phyloP scores from a whole-genome alignment of 768 basidiomycete genomes.

The Boletus reticulatus region DNA sequence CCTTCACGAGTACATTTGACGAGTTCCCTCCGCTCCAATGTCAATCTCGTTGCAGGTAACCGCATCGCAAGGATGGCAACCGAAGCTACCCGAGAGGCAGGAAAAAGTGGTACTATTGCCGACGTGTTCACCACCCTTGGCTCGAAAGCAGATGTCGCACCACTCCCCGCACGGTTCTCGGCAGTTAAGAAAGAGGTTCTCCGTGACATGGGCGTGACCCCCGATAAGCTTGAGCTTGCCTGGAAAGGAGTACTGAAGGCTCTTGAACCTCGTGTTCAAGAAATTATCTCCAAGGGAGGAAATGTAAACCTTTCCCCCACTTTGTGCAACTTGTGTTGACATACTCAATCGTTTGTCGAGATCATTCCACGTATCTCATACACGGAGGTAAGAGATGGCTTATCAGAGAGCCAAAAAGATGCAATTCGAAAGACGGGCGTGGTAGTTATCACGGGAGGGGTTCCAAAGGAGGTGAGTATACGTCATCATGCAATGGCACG shows the following conservation, averaged over 20 bases:
- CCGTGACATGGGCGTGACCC: slow-evolving; percentile 30
- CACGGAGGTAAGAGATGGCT: slow-evolving; percentile 42
- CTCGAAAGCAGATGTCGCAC: slow-evolving; percentile 33
- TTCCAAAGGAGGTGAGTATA: slow-evolving; percentile 47
- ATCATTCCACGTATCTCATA: slow-evolving; percentile 52
- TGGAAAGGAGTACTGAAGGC: slow-evolving; percentile 57
- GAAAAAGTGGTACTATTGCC: slow-evolving; percentile 41
- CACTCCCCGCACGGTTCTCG: slow-evolving; percentile 55
- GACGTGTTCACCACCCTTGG: slow-evolving; percentile 46
- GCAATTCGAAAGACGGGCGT: slow-evolving; percentile 52
- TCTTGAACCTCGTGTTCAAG: slow-evolving; percentile 44
- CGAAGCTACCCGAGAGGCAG: slow-evolving; percentile 7
- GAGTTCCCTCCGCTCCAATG: background rate
- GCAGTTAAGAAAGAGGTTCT: slow-evolving; percentile 58
- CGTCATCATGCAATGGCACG: background rate
- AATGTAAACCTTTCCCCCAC: slow-evolving; percentile 35
- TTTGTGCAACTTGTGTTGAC: background rate
- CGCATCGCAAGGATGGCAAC: slow-evolving; percentile 10
- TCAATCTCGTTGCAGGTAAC: background rate
- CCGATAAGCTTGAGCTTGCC: slow-evolving; percentile 37
- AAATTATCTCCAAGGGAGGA: slow-evolving; percentile 47
- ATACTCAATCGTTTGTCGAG: slow-evolving; percentile 26
- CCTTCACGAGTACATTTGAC: background rate
- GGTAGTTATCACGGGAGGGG: slow-evolving; percentile 55
- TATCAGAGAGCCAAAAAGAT: slow-evolving; percentile 44